These are phyloP conservation scores for Mycena rosella DNA, from an alignment of 768 basidiomycete genomes.

Conservation along the genomic window DNA sequence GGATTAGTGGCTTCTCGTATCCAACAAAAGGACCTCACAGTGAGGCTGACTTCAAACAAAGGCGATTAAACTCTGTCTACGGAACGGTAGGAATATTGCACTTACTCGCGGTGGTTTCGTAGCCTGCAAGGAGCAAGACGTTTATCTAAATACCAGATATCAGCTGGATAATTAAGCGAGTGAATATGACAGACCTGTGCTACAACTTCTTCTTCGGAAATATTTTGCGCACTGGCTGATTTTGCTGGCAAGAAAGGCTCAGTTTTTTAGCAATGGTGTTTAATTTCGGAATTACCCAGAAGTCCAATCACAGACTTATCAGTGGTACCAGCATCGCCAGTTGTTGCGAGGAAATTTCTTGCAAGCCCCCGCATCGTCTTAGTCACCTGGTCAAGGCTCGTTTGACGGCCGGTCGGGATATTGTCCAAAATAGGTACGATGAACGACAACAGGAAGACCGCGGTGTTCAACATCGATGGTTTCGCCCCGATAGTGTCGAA, in stretches of 20 bases:
- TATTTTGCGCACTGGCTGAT: background rate
- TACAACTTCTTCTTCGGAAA: constrained; percentile 1
- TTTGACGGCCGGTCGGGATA: background rate
- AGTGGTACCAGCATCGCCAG: background rate
- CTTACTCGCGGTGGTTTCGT: constrained; percentile 27
- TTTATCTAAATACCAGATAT: constrained; percentile 5
- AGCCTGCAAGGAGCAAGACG: constrained; percentile 17
- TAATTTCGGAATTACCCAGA: no score
- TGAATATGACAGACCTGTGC: constrained; percentile 1
- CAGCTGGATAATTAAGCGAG: background rate
- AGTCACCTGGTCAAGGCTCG: background rate
- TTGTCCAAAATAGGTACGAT: background rate
- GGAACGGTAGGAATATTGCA: background rate
- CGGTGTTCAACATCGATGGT: background rate
- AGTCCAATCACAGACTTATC: constrained; percentile 19
- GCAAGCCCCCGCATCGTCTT: constrained; percentile 16
- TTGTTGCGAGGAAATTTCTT: background rate
- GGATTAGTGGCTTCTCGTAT: background rate
- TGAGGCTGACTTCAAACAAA: constrained; percentile 31
- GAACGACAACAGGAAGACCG: background rate
- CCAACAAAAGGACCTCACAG: background rate
- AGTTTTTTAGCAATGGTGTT: no score
- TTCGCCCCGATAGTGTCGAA: constrained; percentile 19
- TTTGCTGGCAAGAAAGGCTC: background rate
- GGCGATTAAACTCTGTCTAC: background rate